phyloP scores from a whole-genome alignment of 352 stramenopile species.

The Pythium pyrilobum region DNA sequence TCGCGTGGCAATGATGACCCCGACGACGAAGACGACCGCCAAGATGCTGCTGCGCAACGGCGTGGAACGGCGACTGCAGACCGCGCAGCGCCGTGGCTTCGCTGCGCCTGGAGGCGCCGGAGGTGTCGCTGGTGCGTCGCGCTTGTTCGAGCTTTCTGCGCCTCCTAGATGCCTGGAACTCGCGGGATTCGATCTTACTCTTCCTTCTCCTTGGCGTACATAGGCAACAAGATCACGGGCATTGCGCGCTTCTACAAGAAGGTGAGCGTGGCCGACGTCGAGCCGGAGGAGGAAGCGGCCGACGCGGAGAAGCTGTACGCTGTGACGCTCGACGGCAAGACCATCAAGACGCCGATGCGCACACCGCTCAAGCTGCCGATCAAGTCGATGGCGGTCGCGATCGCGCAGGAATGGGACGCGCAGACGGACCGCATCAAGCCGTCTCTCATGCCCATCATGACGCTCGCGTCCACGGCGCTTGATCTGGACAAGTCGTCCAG shows the following conservation, averaged over 20 bases:
- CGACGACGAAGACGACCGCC: neutral
- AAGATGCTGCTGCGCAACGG: slow-evolving; percentile 3
- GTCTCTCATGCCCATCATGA: slow-evolving; percentile 86
- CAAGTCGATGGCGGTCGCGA: slow-evolving; percentile 57
- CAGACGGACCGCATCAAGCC: slow-evolving; percentile 71
- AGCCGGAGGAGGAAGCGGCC: slow-evolving; percentile 1
- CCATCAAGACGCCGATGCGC: slow-evolving; percentile 68
- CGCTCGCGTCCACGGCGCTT: slow-evolving; percentile 73
- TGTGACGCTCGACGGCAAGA: slow-evolving; percentile 80
- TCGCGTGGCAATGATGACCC: slow-evolving; percentile 13
- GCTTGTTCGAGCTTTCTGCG: neutral
- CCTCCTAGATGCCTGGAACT: neutral
- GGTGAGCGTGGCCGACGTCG: slow-evolving; percentile 60
- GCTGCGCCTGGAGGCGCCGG: slow-evolving; percentile 17
- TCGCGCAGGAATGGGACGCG: slow-evolving; percentile 84
- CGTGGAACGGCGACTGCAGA: slow-evolving; percentile 2
- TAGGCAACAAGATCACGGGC: slow-evolving; percentile 79
- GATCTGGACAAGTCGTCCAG: slow-evolving; percentile 59
- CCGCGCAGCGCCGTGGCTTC: slow-evolving; percentile 14
- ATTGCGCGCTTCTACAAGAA: slow-evolving; percentile 80
- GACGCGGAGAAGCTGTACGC: slow-evolving; percentile 28
- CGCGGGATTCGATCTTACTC: neutral
- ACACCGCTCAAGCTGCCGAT: slow-evolving; percentile 58
- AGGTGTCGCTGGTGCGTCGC: slow-evolving; percentile 20
- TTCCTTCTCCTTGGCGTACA: neutral